These are phyloP conservation scores for Dothideomycetes sp. DNA, from an alignment of 2,329 filamentous ascomycete species.

Conservation along the genomic window DNA sequence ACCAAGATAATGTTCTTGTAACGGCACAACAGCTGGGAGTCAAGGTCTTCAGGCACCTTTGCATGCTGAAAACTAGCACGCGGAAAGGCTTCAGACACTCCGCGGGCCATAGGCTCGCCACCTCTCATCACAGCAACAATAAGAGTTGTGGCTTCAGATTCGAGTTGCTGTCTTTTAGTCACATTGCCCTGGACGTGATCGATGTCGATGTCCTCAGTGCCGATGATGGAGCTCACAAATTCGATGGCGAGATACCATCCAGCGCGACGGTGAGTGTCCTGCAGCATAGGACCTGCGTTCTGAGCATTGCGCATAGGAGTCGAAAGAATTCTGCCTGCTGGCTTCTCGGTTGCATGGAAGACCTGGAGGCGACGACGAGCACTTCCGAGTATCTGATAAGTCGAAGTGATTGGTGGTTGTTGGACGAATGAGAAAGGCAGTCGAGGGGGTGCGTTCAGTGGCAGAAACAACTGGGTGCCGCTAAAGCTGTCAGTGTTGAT, in stretches of 20 bases:
- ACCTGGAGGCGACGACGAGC: not conserved
- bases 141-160: constrained; percentile 38
- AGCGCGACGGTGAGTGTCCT: constrained; percentile 39
- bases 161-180: constrained; percentile 39
- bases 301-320: constrained; percentile 45
- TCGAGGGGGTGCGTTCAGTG: constrained; percentile 30
- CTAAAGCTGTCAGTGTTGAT: constrained; percentile 34
- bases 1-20: constrained; percentile 43
- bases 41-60: constrained; percentile 34
- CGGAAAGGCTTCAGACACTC: constrained; percentile 46
- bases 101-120: constrained; percentile 53
- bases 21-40: constrained; percentile 32
- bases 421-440: constrained; percentile 39
- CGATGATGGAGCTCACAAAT: constrained; percentile 39
- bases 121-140: constrained; percentile 56
- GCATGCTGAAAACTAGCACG: constrained; percentile 45
- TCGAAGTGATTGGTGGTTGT: constrained; percentile 14
- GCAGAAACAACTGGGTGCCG: constrained; percentile 41
- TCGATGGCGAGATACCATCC: constrained; percentile 48
- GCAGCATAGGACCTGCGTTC: constrained; percentile 37
- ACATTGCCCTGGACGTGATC: constrained; percentile 43
- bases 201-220: constrained; percentile 42
- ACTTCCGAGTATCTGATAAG: too few relatives aligned
- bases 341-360: constrained; percentile 37
- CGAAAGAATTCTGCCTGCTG: constrained; percentile 42